phyloP scores from a whole-genome alignment of 257 asterid species.

The Fraxinus anomala region DNA sequence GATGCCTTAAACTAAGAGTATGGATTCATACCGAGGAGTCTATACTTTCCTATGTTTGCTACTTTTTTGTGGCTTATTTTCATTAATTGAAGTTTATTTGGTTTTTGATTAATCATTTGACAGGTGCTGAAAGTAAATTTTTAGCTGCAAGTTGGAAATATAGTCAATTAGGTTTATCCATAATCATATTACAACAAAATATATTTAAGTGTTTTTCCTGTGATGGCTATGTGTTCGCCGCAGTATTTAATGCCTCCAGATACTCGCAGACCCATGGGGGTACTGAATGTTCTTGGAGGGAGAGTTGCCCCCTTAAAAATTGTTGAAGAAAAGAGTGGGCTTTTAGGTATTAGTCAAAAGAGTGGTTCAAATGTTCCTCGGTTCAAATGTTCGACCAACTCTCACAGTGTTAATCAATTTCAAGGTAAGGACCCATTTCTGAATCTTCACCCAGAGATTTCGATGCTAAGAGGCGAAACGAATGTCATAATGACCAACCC shows the following conservation, averaged over 20 bases:
- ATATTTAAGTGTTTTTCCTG: slow-evolving; percentile 22
- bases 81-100: background rate
- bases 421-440: slow-evolving; percentile 69
- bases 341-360: slow-evolving; percentile 37
- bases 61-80: slow-evolving; percentile 2
- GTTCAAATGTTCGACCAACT: slow-evolving; percentile 63
- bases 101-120: slow-evolving; percentile 11
- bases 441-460: slow-evolving; percentile 80
- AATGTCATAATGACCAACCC: slow-evolving; percentile 43
- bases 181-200: slow-evolving; percentile 3
- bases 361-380: slow-evolving; percentile 36
- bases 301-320: slow-evolving; percentile 53
- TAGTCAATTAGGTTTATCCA: slow-evolving; percentile 29
- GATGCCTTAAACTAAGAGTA: background rate
- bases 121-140: slow-evolving; percentile 30
- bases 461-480: slow-evolving; percentile 79
- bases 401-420: slow-evolving; percentile 57
- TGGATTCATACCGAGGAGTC: slow-evolving; percentile 10
- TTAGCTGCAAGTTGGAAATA: slow-evolving; percentile 13
- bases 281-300: slow-evolving; percentile 48
- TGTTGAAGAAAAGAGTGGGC: slow-evolving; percentile 52
- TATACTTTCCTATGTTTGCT: background rate
- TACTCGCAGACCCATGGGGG: slow-evolving; percentile 48
- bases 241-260: slow-evolving; percentile 62
- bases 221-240: slow-evolving; percentile 64